These are phyloP conservation scores for Neofusicoccum sp. DNA, from an alignment of 2,329 filamentous ascomycete species.

Conservation along the genomic window DNA sequence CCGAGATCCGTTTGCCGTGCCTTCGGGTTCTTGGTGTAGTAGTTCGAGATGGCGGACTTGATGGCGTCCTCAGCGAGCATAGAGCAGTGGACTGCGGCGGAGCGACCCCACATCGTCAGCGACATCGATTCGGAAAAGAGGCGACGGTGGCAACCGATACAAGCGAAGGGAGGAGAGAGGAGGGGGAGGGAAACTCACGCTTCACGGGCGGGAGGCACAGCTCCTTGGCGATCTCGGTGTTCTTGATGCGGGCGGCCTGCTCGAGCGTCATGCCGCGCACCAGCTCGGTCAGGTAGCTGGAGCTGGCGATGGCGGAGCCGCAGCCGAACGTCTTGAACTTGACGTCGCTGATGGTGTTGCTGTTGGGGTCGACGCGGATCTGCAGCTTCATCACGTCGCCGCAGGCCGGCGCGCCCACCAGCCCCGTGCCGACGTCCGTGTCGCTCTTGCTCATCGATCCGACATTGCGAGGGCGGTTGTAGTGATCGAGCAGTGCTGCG, in stretches of 20 bases:
- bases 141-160: not conserved
- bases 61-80: slow-evolving; percentile 93
- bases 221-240: slow-evolving; percentile 98
- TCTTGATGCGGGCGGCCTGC: slow-evolving; percentile 87
- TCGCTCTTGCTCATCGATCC: slow-evolving; percentile 78
- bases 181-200: slow-evolving; percentile 54
- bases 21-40: slow-evolving; percentile 86
- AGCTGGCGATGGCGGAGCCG: slow-evolving; percentile 90
- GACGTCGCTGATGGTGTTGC: slow-evolving; percentile 86
- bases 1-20: slow-evolving; percentile 71
- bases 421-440: slow-evolving; percentile 80
- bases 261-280: slow-evolving; percentile 96
- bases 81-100: slow-evolving; percentile 73
- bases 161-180: not conserved
- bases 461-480: slow-evolving; percentile 75
- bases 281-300: slow-evolving; percentile 90
- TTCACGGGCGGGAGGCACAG: slow-evolving; percentile 86
- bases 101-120: not conserved
- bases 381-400: slow-evolving; percentile 94
- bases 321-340: slow-evolving; percentile 99
- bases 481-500: slow-evolving; percentile 70
- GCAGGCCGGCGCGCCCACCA: slow-evolving; percentile 86
- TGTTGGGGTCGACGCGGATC: slow-evolving; percentile 85
- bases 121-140: not conserved
- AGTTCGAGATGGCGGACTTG: slow-evolving; percentile 87